These are phyloP conservation scores for Umbelopsis isabellina DNA, from an alignment of 192 early-diverging fungal genomes.

Conservation along the genomic window DNA sequence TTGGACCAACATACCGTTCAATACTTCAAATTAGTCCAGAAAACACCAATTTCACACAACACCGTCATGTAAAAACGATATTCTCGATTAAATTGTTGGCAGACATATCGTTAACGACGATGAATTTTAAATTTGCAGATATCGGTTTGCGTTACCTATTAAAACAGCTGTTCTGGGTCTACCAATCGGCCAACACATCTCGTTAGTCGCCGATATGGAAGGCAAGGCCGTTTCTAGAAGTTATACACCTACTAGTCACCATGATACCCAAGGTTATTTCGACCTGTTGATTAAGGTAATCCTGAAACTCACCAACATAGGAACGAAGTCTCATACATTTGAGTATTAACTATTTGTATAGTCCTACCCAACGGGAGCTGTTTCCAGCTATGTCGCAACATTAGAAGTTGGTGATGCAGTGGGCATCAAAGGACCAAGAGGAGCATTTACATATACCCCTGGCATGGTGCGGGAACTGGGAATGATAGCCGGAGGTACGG, in stretches of 20 bases:
- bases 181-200: slow-evolving; percentile 75
- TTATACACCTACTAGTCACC: slow-evolving; percentile 67
- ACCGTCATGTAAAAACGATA: slow-evolving; percentile 22
- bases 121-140: slow-evolving; percentile 43
- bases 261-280: slow-evolving; percentile 59
- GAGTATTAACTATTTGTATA: neutral
- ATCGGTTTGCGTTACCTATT: slow-evolving; percentile 79
- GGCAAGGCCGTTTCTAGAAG: slow-evolving; percentile 30
- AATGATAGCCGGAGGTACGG: slow-evolving; percentile 77
- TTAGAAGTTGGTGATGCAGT: slow-evolving; percentile 70
- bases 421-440: slow-evolving; percentile 72
- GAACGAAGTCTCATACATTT: neutral
- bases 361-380: slow-evolving; percentile 58
- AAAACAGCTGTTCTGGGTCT: slow-evolving; percentile 68
- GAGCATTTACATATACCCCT: slow-evolving; percentile 61
- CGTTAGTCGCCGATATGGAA: slow-evolving; percentile 24
- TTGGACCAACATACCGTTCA: slow-evolving; percentile 25
- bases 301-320: neutral
- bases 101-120: no score
- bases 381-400: slow-evolving; percentile 53
- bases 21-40: slow-evolving; percentile 28
- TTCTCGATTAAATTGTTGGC: neutral
- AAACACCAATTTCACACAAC: slow-evolving; percentile 19
- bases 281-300: slow-evolving; percentile 70
- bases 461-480: slow-evolving; percentile 66